phyloP scores from a whole-genome alignment of 2,329 filamentous ascomycete genomes.

The Alternaria infectoria region DNA sequence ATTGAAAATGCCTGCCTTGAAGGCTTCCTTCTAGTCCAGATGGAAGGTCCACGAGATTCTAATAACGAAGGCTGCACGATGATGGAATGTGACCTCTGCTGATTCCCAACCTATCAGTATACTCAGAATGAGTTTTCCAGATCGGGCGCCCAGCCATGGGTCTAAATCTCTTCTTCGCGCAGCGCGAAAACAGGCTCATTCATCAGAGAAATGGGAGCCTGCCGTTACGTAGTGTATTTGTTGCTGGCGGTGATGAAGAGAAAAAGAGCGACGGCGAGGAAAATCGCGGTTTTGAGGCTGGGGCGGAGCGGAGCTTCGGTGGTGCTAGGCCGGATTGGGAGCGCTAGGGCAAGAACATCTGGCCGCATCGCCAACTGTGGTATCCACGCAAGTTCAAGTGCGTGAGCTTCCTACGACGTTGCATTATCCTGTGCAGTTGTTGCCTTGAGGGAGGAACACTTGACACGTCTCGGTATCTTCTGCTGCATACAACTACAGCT shows the following conservation, averaged over 20 bases:
- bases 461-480: constrained; percentile 9
- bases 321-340: constrained; percentile 28
- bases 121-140: constrained; percentile 69
- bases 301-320: constrained; percentile 17
- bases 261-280: constrained; percentile 49
- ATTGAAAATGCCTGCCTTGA: background rate
- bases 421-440: constrained; percentile 15
- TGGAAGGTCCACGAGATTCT: background rate
- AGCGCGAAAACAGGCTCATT: constrained; percentile 70
- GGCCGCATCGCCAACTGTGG: constrained; percentile 14
- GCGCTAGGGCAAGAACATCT: constrained; percentile 22
- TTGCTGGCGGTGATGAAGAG: constrained; percentile 61
- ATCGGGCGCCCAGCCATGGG: constrained; percentile 76
- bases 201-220: constrained; percentile 57
- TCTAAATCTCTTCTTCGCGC: constrained; percentile 66
- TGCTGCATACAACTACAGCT: constrained; percentile 5
- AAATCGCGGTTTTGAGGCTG: constrained; percentile 37
- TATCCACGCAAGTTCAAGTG: constrained; percentile 12
- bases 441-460: constrained; percentile 15
- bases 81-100: constrained; percentile 68
- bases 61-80: background rate
- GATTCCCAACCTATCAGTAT: constrained; percentile 72
- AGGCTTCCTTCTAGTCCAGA: background rate
- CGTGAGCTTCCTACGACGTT: constrained; percentile 34
- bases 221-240: constrained; percentile 65